Base-by-base conservation (phyloP, 2,329 filamentous ascomycete species). In the Falciphora oryzae region DNA sequence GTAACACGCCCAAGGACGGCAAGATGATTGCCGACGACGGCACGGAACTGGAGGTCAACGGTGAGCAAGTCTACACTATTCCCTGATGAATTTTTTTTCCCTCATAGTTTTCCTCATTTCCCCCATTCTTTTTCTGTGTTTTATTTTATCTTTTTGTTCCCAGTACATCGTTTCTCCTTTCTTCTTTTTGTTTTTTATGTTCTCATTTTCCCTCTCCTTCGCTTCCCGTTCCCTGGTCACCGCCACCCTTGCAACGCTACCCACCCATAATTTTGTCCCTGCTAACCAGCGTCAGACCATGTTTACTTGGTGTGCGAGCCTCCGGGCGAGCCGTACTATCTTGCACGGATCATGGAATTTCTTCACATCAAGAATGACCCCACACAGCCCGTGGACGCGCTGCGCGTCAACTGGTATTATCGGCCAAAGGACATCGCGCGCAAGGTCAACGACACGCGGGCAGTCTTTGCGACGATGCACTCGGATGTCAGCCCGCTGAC, bases 331-430 rank as follows among this genome's bases (percentile, higher is more conserved):
- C 95, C 95, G 64, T 99, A 99, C 79, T 99, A 99, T 76, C 82
- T 99, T 69, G 95, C 91, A 68, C 91, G 95, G 71, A 95, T 99
- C 75, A 99, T 99, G 95, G 94, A 99, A 76, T 98, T 98, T 75
- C 81, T 97, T 71, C 92, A 96, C 73, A 80, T 84, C 72, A 87
- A 93, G 71, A 92, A 94, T 73, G 86, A 93, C 75, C 78, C 81
- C 50, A 83, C 82, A 64, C 85, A 87, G 66, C 89, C 90, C 1
- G 88, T 99, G 68, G 94, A 97, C 74, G 88, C 92, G 57, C 78
- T 99, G 71, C 89, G 93, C 70, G 91, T 98, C 73, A 99, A 99
- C 79, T 99, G 95, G 95, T 97, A 94, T 78, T 98, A 98, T 76
- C 88, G 95, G 57, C 94, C 95, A 65, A 93, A 95, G 77, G 95